Percentiles rank a stretch among this genome's conserved stretches.
phyloP scores from a whole-genome alignment of 2,329 filamentous ascomycete species.

The Aspergillus quadricinctus region DNA sequence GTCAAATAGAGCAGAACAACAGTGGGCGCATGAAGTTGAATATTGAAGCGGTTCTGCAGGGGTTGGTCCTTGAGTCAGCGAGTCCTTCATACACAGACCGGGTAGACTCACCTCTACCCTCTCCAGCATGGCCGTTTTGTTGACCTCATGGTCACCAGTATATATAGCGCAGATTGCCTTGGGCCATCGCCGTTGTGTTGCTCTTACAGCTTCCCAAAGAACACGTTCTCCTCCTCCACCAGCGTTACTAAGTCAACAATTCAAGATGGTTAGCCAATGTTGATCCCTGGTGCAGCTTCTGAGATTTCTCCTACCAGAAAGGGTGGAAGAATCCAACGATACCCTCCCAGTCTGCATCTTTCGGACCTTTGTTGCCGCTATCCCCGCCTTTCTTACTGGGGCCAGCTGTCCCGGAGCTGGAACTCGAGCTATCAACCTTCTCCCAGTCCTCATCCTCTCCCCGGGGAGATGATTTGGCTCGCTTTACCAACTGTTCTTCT shows the following conservation, averaged over 20 bases:
- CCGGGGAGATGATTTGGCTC: constrained; percentile 22
- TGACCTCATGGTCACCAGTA: constrained; percentile 87
- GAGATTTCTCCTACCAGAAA: constrained; percentile 65
- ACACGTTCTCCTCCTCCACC: constrained; percentile 94
- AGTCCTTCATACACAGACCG: not conserved
- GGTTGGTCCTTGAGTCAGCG: constrained; percentile 1
- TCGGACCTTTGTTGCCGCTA: constrained; percentile 35
- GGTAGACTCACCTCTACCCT: constrained; percentile 61
- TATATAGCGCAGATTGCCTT: constrained; percentile 88
- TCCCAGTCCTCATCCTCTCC: constrained; percentile 65
- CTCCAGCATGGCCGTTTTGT: constrained; percentile 72
- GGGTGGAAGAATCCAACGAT: constrained; percentile 96
- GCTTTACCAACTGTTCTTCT: constrained; percentile 28
- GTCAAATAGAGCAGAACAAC: constrained; percentile 87
- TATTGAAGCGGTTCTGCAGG: constrained; percentile 78
- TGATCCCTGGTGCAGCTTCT: not conserved
- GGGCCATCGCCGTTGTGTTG: constrained; percentile 85
- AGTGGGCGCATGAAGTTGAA: constrained; percentile 75
- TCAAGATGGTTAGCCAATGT: constrained; percentile 1
- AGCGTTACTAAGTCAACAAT: constrained; percentile 64
- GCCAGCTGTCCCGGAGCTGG: constrained; percentile 42
- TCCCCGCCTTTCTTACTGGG: constrained; percentile 33
- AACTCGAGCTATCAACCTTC: constrained; percentile 56
- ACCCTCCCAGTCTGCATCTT: constrained; percentile 67
- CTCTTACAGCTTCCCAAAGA: constrained; percentile 89